phyloP scores from a whole-genome alignment of 1,139 yeast species.

The Diutina neorugosa region DNA sequence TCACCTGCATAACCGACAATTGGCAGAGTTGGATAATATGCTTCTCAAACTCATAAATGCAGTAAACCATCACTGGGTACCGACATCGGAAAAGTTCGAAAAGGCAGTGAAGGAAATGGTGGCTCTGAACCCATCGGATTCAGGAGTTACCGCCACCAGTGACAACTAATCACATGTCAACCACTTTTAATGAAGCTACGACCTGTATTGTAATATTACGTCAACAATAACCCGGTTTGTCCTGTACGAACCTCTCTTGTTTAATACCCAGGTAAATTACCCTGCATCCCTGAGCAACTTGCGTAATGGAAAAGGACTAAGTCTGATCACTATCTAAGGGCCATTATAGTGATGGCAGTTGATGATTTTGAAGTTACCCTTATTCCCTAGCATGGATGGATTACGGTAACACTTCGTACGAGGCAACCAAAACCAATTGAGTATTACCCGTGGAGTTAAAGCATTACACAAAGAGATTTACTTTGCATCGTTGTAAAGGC shows the following conservation, averaged over 20 bases:
- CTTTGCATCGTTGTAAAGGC: not conserved
- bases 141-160: not conserved
- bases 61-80: not conserved
- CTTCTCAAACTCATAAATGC: not conserved
- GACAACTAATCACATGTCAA: not conserved
- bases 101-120: not conserved
- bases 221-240: not conserved
- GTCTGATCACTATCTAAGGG: too few species aligned
- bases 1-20: not conserved
- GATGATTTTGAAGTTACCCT: too few species aligned
- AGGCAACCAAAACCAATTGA: too few species aligned
- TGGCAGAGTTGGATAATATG: not conserved
- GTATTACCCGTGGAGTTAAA: not conserved
- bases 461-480: not conserved
- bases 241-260: not conserved
- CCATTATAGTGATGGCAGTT: too few species aligned
- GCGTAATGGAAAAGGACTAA: too few species aligned
- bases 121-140: not conserved
- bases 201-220: not conserved
- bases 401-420: too few species aligned
- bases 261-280: too few species aligned
- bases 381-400: too few species aligned
- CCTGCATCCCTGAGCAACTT: not conserved
- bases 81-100: not conserved
- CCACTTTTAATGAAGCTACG: not conserved